A percentile compares a stretch with the other conserved stretches of the same genome.
Conservation (phyloP, 768 basidiomycete species). For the Cystobasidium onofrii region DNA sequence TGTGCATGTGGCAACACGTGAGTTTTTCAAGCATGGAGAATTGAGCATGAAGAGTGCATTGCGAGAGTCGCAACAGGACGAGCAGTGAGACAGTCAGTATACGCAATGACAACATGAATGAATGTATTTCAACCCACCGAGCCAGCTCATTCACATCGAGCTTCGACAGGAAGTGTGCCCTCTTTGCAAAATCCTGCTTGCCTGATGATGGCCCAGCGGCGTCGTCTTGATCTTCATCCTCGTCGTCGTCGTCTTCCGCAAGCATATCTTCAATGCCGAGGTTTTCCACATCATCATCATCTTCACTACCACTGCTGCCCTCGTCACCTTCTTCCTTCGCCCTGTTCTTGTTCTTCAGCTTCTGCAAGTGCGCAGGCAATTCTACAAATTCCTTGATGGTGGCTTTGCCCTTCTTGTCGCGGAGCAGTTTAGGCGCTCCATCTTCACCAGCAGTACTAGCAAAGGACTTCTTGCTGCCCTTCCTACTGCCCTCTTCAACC, state of each 20-base stretch:
- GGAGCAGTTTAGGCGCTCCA: background rate
- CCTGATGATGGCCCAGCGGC: background rate
- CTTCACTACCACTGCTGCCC: background rate
- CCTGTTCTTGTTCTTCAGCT: background rate
- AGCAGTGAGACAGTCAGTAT: background rate
- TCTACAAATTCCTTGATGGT: slow-evolving; percentile 21
- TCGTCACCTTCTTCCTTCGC: too few species aligned
- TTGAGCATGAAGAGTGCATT: too few species aligned
- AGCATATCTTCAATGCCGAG: slow-evolving; percentile 12
- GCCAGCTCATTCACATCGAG: slow-evolving; percentile 21
- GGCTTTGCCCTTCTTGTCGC: slow-evolving; percentile 26
- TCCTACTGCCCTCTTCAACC: background rate
- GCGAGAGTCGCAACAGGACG: too few species aligned
- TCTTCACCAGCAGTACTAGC: background rate
- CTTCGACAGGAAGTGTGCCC: slow-evolving; percentile 11
- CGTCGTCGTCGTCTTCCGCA: background rate
- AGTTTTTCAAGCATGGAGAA: background rate
- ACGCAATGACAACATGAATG: background rate
- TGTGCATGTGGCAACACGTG: background rate
- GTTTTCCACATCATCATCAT: background rate
- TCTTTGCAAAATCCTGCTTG: slow-evolving; percentile 6
- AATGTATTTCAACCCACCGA: background rate
- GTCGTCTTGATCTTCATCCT: background rate
- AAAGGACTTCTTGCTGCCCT: background rate
- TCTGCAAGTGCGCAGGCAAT: background rate